Evolutionary conservation across 192 early-diverging fungal species (phyloP).

Genomic region (Podila horticola): DNA sequence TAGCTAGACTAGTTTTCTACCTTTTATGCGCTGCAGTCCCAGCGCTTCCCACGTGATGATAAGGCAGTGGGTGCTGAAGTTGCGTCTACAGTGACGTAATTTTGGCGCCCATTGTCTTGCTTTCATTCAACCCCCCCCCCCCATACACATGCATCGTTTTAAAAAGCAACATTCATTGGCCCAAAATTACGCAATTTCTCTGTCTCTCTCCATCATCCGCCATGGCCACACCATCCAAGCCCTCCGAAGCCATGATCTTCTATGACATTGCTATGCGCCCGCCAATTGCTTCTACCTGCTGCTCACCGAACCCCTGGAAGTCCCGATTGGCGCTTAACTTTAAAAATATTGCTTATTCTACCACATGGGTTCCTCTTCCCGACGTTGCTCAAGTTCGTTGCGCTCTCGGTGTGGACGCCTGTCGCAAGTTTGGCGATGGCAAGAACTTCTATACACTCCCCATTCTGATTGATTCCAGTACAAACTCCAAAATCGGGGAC

Average conservation of each 20-base stretch:
- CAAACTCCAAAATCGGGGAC: neutral
- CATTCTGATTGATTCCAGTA: neutral
- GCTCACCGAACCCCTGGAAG: neutral
- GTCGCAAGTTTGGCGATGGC: slow-evolving; percentile 3
- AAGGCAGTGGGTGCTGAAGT: no score
- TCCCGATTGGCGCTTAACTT: slow-evolving; percentile 4
- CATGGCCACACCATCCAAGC: slow-evolving; percentile 6
- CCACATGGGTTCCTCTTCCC: slow-evolving; percentile 3
- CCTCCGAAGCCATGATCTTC: slow-evolving; percentile 8
- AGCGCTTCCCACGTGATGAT: no score
- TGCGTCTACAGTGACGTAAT: no score
- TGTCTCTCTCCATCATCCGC: neutral
- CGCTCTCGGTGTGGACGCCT: neutral
- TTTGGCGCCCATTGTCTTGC: no score
- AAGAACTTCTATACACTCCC: slow-evolving; percentile 4
- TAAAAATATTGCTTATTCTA: slow-evolving; percentile 5
- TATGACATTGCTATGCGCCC: slow-evolving; percentile 2
- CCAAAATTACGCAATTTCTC: neutral
- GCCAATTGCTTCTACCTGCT: neutral
- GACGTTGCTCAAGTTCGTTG: slow-evolving; percentile 1
- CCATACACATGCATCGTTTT: no score
- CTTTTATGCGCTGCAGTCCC: no score
- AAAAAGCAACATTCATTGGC: no score
- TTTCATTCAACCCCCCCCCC: no score
- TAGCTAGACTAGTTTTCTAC: no score